Evolutionary conservation across 2,329 filamentous ascomycete genomes (phyloP), one percentile per base, ranked within the genome.

Genomic region (Botrytis fragariae): DNA sequence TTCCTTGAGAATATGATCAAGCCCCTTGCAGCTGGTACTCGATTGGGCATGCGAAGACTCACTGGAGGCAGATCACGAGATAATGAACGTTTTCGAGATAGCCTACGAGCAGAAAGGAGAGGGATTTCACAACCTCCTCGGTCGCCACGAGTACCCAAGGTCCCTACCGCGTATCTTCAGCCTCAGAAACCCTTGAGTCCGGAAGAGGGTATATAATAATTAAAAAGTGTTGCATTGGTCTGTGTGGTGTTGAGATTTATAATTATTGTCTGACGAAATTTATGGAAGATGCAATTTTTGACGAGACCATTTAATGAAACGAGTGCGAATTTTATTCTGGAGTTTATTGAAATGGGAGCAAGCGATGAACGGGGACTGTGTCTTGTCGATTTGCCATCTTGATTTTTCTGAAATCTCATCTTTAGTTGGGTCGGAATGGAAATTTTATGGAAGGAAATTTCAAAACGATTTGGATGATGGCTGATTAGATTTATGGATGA

Each of bases 1-100:
- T 87, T 87, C 74, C 81, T 88, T 37, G 89, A 91, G 77, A 89
- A 85, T 72, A 89, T 90, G 84, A 87, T 91, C 76, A 88, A 86
- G 74, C 87, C 89, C 0, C 82, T 88, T 9, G 84, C 87, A 45
- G 86, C 90, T 73, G 85, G 86, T 60, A 88, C 89, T 22, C 83
- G 88, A 54, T 87, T 85, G 20, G 86, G 89, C 14, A 87, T 92
- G 84, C 83, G 90, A 10, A 83, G 90, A 71, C 83, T 92, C 71
- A 92, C 90, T 4, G 89, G 90, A 16, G 87, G 88, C 77, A 83
- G 80, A 71, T 77, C 75, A 22, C 77, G 78, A 42, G 80, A 81
- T 32, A 78, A 75, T 62, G 81, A 81, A 39, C 74, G 79, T 29
- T 73, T 79, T 35, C 77, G 81, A 69, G 80, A 81, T 12, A 75